Base-by-base conservation (phyloP, 1,284 basidiomycete genomes). In the Schizophyllum amplum region DNA sequence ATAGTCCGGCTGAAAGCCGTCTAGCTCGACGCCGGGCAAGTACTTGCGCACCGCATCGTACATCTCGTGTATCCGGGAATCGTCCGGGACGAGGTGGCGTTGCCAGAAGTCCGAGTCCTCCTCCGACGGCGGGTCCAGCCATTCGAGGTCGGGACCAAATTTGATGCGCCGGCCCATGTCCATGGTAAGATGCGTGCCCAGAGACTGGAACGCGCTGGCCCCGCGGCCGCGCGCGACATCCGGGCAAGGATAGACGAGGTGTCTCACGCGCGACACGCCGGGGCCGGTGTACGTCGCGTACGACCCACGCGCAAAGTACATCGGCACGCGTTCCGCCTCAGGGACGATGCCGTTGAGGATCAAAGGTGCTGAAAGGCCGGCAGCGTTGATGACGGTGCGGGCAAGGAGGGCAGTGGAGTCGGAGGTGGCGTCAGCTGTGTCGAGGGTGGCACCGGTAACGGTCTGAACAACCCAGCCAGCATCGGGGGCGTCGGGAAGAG, bases 61-160 rank as follows among this genome's bases (percentile, higher is more conserved):
- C 79, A 95, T 93, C 56, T 83, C 73, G 26, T 72, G 68, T 46
- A 90, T 65, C 53, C 80, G 76, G 20, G 81, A 78, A n/a, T 84
- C 84, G 52, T 85, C 81, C 1, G 91, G 86, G 15, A 81, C 72
- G 24, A 96, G 74, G 66, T 87, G 78, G 47, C 72, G 72, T 48
- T 74, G 75, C 94, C 94, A 96, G 68, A 90, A 94, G 62, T 93
- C 88, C 1, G 77, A 71, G 20, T 80, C 71, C 51, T 71, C 68
- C 17, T 69, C 66, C 7, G 62, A 48, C 58, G 78, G 76, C 0
- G 83, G 80, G 4, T 80, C 78, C 65, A 98, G 77, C 85, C 92
- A 94, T 67, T 98, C 89, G 6, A 95, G 79, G 66, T 98, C 94
- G 2, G 96, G 97, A 0, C 96, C 96, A 68, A 99, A 99, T 23